Evolutionary conservation across 768 basidiomycete species (phyloP), one percentile per base, ranked within the genome.

Genomic region (Gelatoporia subvermispora): DNA sequence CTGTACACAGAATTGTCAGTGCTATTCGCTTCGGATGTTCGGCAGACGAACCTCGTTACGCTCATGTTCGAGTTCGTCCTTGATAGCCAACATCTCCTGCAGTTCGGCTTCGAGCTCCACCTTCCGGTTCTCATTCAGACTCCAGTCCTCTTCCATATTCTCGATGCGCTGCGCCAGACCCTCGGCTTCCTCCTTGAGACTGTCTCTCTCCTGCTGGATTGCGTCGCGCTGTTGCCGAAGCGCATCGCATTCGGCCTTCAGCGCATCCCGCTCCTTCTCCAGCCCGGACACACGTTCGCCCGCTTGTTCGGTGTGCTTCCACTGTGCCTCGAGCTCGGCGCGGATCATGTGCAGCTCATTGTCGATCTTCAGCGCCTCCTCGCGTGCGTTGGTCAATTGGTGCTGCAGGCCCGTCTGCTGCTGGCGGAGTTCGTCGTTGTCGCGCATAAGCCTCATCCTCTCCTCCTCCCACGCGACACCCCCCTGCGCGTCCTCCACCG

Each of bases 251-350:
- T 68, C 64, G 2, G 36, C 54, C 25, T 64, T 51, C 24, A 66
- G 47, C 37, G 52, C 58, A 24, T 67, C 62, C 42, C 60, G 56
- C 49, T 69, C 65, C 20, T 50, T 54, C 51, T 57, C 54, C 31
- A 79, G 61, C 24, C 61, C 61, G 28, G 69, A 60, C 8, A 77
- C 67, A 55, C 67, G 70, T 54, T 82, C 81, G n/a, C 69, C 66
- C 13, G 69, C 64, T 50, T 69, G 68, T 65, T 86, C 84, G 8
- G 84, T 80, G 48, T 79, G 69, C 28, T 71, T 68, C 85, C 85
- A 88, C 64, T 88, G 85, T 9, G 80, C 78, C 57, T 88, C 82
- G 25, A 88, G 61, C 64, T 90, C 85, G 0, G 63, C 60, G 60
- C 82, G 82, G 53, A 87, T 64, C 20, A 77, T 43, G 3, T 47